Conservation (phyloP, 2,329 filamentous ascomycete genomes). For the Endocalyx cinctus region DNA sequence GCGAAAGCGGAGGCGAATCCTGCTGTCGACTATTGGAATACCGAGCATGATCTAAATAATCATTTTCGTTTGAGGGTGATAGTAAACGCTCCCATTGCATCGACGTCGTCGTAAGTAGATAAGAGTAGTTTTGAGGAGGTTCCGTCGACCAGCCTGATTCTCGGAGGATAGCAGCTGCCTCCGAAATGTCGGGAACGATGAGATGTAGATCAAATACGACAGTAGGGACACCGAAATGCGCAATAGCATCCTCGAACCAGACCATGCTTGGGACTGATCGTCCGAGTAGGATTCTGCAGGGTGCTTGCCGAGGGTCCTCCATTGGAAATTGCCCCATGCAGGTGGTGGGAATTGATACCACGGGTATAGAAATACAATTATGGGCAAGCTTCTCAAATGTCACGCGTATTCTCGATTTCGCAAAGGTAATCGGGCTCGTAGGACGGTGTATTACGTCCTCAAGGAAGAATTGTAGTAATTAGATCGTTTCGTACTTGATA, state of each 20-base stretch:
- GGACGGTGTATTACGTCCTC: no score
- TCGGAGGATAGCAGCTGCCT: slow-evolving; percentile 10
- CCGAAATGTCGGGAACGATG: slow-evolving; percentile 15
- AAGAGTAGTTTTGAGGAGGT: not conserved
- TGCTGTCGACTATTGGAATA: no score
- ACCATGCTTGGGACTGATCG: not conserved
- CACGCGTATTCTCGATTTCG: no score
- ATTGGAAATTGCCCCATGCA: no score
- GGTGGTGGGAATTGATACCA: no score
- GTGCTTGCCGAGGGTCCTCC: not conserved
- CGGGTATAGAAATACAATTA: no score
- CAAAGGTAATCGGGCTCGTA: no score
- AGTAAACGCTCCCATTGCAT: not conserved
- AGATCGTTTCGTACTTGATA: no score
- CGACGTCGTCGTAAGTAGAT: slow-evolving; percentile 1
- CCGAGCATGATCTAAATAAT: no score
- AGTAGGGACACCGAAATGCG: slow-evolving; percentile 18
- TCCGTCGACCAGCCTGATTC: slow-evolving; percentile 9
- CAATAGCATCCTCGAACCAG: slow-evolving; percentile 21
- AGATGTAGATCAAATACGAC: slow-evolving; percentile 18
- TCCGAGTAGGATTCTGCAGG: not conserved
- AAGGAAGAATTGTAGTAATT: no score
- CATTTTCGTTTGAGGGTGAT: no score
- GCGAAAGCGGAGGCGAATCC: not conserved
- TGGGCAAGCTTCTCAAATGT: no score